Base-by-base conservation (phyloP, 1,284 basidiomycete genomes). In the Neolentinus lepideus region DNA sequence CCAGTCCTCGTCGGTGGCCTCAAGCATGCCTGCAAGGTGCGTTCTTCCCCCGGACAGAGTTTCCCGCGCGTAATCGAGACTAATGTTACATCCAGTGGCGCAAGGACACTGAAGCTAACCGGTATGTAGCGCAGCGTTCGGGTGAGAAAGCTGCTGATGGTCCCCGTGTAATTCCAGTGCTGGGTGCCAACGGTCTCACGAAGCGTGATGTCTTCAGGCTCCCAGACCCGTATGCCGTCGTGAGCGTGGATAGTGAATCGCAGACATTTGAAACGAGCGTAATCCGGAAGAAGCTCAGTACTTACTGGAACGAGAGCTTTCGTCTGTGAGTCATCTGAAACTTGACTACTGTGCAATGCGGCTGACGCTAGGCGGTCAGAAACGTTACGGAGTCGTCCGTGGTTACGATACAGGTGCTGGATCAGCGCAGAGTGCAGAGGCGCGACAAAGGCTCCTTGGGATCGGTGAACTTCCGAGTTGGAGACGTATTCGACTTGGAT, bases 341-440 rank as follows among this genome's bases (percentile, higher is more conserved):
- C 47, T 9, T 3, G 11, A 25, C 4, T 21, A 46, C 43, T 51
- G 26, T 26, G 43, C 22, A 25, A 1, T 22, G 35, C 8, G n/a
- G 12, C 11, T 36, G 60, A n/a, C 57, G 22, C 51, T n/a, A 60
- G 46, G 53, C 56, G 8, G 46, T n/a, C 60, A 94, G 92, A 61
- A 85, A 80, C 58, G 90, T 97, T 63, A 93, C 90, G 61, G 91
- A 90, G 64, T 89, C 88, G 25, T 97, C 94, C 46, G 85, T 91
- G 64, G 84, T 99, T 59, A 85, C 89, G n/a, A 92, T 98, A 52
- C 95, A 98, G 76, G 90, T 98, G 64, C 98, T 98, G 68, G 96
- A 99, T 76, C 92, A 98, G 74, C 86, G 89, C 70, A 97, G 97
- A 75, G 98, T 97, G 78, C 97, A 89, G 78, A 91, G 90, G 72